These are phyloP conservation scores for Alternaria arborescens DNA, from an alignment of 2,329 filamentous ascomycete species.

Conservation along the genomic window DNA sequence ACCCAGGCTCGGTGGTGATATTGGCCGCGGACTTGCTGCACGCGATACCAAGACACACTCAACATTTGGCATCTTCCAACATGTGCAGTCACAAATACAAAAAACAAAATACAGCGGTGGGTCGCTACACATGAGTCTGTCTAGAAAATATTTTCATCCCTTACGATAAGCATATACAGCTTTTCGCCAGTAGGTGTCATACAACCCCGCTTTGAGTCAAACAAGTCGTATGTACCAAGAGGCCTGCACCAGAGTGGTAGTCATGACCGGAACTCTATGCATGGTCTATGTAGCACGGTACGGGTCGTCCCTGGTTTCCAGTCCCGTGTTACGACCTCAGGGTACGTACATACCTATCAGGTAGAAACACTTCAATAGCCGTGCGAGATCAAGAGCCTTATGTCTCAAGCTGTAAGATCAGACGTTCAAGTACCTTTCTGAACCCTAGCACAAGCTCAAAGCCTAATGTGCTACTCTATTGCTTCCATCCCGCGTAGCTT, in stretches of 20 bases:
- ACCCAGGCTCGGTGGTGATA: background rate
- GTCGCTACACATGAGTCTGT: background rate
- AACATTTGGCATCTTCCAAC: background rate
- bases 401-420: background rate
- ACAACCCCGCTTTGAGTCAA: background rate
- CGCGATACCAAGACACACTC: slow-evolving; percentile 1
- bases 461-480: background rate
- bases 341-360: background rate
- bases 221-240: background rate
- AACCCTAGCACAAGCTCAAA: background rate
- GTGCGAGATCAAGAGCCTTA: too few relatives aligned
- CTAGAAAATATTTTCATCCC: background rate
- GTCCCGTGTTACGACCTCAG: background rate
- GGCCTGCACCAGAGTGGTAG: background rate
- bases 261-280: background rate
- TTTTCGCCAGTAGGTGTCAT: background rate
- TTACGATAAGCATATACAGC: background rate
- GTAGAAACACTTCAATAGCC: background rate
- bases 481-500: background rate
- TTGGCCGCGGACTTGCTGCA: slow-evolving; percentile 4
- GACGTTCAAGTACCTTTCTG: background rate
- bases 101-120: background rate
- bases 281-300: background rate
- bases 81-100: background rate
- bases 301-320: slow-evolving; percentile 3